Evolutionary conservation across 108 stramenopile genomes (phyloP).

Genomic region (Pseudonitzschia multiseries): DNA sequence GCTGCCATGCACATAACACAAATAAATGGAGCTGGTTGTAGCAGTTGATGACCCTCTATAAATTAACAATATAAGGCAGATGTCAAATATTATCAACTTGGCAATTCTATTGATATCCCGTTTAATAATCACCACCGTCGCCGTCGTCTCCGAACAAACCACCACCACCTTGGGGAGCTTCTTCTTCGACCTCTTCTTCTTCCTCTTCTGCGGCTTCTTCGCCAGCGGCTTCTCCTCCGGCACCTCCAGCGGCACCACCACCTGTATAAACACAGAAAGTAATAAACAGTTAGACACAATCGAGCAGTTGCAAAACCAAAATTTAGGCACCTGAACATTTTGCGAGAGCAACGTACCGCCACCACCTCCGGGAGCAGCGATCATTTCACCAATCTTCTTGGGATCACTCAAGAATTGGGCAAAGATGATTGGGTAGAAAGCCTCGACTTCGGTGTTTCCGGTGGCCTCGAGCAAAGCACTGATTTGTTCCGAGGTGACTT

Average conservation of each 20-base stretch:
- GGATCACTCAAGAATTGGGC: slow-evolving; percentile 77
- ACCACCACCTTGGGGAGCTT: slow-evolving; percentile 81
- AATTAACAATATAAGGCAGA: slow-evolving; percentile 4
- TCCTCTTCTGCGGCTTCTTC: slow-evolving; percentile 67
- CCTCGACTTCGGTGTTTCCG: slow-evolving; percentile 91
- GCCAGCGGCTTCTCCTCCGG: slow-evolving; percentile 62
- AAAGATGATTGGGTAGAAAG: slow-evolving; percentile 95
- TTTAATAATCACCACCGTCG: slow-evolving; percentile 61
- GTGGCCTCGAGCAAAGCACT: slow-evolving; percentile 86
- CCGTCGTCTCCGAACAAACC: slow-evolving; percentile 81
- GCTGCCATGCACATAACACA: too few relatives aligned
- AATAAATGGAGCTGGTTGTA: too few relatives aligned
- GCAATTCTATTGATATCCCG: neutral
- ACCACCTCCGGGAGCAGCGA: slow-evolving; percentile 75
- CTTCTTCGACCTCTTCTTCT: slow-evolving; percentile 70
- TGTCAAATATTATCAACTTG: neutral
- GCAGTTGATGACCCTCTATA: slow-evolving; percentile 1
- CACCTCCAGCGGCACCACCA: slow-evolving; percentile 64
- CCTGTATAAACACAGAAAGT: neutral
- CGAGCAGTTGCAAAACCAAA: neutral
- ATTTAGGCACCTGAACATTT: neutral
- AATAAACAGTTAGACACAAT: neutral
- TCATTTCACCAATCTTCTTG: slow-evolving; percentile 82
- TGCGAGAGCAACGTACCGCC: slow-evolving; percentile 41
- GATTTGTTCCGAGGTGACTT: slow-evolving; percentile 89